These are phyloP conservation scores for Kluyveromyces marxianus DNA, from an alignment of 1,139 yeast genomes.

Conservation along the genomic window DNA sequence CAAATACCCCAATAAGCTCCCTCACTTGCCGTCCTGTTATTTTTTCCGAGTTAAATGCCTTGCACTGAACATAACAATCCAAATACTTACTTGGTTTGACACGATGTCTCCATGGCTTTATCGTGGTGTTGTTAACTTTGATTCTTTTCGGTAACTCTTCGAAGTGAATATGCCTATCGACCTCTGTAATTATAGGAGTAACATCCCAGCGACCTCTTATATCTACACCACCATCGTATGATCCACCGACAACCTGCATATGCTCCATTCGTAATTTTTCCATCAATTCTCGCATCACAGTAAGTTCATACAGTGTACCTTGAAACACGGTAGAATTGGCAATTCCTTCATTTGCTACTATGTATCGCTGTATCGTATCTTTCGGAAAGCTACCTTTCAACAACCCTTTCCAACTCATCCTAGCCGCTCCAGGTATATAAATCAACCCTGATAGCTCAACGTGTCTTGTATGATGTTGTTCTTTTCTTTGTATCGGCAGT, in stretches of 20 bases:
- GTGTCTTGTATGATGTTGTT: too few relatives aligned
- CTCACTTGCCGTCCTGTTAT: conserved; percentile 48
- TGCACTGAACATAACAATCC: conserved; percentile 51
- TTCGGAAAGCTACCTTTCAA: neutral
- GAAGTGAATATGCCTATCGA: conserved; percentile 26
- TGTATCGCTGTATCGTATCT: conserved; percentile 11
- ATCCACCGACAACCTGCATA: conserved; percentile 50
- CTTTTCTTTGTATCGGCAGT: too few relatives aligned
- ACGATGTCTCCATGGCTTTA: conserved; percentile 22
- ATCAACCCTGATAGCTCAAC: neutral
- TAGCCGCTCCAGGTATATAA: neutral
- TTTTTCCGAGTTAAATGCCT: conserved; percentile 38
- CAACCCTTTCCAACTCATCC: conserved; percentile 4
- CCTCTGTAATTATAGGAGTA: conserved; percentile 15
- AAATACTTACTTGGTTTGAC: conserved; percentile 12
- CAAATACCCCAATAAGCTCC: conserved; percentile 51
- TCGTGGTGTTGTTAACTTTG: conserved; percentile 28
- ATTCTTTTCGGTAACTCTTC: conserved; percentile 29
- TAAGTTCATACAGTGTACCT: conserved; percentile 66
- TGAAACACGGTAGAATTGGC: conserved; percentile 44
- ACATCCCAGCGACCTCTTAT: conserved; percentile 56
- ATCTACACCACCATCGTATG: conserved; percentile 70
- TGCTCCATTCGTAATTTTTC: conserved; percentile 35
- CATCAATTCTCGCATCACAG: conserved; percentile 42
- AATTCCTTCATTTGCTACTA: conserved; percentile 18